These are phyloP conservation scores for Kuraishia ogatae DNA, from an alignment of 805 yeast species.

Conservation along the genomic window DNA sequence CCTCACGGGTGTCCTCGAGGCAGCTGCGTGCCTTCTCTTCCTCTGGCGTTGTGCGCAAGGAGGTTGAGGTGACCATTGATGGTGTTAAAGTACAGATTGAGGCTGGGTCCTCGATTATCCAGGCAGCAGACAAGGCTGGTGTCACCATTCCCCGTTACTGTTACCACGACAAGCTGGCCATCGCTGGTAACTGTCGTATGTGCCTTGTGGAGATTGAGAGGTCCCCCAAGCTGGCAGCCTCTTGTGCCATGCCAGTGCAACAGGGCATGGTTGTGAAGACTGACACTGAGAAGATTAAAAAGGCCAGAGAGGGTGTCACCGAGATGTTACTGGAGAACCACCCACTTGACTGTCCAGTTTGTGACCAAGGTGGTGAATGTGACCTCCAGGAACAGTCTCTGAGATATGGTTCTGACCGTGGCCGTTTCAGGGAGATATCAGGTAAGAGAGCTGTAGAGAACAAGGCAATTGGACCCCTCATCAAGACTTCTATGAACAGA, in stretches of 20 bases:
- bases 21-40: neutral
- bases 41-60: neutral
- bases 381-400: conserved; percentile 83
- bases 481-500: conserved; percentile 86
- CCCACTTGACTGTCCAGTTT: conserved; percentile 87
- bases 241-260: conserved; percentile 89
- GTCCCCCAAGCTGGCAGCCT: conserved; percentile 84
- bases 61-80: conserved; percentile 37
- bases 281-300: conserved; percentile 65
- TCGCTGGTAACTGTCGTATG: conserved; percentile 93
- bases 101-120: conserved; percentile 82
- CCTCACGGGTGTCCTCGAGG: neutral
- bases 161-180: conserved; percentile 83
- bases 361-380: conserved; percentile 95
- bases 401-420: conserved; percentile 80
- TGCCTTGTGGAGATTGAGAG: conserved; percentile 84
- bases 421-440: conserved; percentile 70
- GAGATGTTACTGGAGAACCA: conserved; percentile 84
- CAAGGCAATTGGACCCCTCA: conserved; percentile 83
- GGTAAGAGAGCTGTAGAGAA: conserved; percentile 90
- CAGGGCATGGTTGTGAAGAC: conserved; percentile 85
- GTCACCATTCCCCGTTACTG: conserved; percentile 84
- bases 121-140: conserved; percentile 89
- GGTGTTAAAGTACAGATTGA: conserved; percentile 71
- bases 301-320: conserved; percentile 85